Evolutionary conservation across 805 yeast genomes (phyloP), one percentile per base, ranked within the genome.

Genomic region (Kuraishia floccosa): DNA sequence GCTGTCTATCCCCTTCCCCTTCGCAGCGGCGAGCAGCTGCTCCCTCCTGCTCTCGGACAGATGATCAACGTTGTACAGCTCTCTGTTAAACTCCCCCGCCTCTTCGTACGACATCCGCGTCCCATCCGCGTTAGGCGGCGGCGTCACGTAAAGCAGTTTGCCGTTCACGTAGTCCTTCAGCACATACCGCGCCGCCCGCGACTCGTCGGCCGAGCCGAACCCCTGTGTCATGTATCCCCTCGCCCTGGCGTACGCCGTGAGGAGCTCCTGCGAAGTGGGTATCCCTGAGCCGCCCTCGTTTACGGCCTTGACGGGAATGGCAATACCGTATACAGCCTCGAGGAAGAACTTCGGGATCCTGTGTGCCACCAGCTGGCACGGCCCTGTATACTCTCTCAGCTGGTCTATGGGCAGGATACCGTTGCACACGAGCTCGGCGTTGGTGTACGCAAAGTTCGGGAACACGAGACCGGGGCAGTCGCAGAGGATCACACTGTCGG

Each of bases 341-440:
- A 91, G 54, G 52, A 66, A 87, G 51, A 59, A 82, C 49, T 84
- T 85, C 14, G 99, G 98, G 32, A 91, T 71, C 48, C 97, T 68
- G 50, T 81, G 80, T 22, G 89, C 76, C 11, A 91, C 89, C 19
- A 91, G 60, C 31, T 85, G 78, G 6, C 78, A 65, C 9, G 99
- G 97, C 3, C 94, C 93, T 7, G 89, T 76, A 51, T 72, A 76
- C 49, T 91, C 99, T 49, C 97, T 72, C 38, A 91, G 65, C 57
- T 91, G 98, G 58, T 91, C 98, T 44, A 91, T 91, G 14, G 99
- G 99, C 35, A 91, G 66, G n/a, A 91, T 95, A 68, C 99, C 99
- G 49, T 86, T 84, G 61, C 96, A 86, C 1, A 91, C 98, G 47
- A 91, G 68, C 46, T 91, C 99, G 44, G 94, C 97, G 48, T 86